phyloP scores from a whole-genome alignment of 2,329 filamentous ascomycete genomes.

The Penicillium sp. region DNA sequence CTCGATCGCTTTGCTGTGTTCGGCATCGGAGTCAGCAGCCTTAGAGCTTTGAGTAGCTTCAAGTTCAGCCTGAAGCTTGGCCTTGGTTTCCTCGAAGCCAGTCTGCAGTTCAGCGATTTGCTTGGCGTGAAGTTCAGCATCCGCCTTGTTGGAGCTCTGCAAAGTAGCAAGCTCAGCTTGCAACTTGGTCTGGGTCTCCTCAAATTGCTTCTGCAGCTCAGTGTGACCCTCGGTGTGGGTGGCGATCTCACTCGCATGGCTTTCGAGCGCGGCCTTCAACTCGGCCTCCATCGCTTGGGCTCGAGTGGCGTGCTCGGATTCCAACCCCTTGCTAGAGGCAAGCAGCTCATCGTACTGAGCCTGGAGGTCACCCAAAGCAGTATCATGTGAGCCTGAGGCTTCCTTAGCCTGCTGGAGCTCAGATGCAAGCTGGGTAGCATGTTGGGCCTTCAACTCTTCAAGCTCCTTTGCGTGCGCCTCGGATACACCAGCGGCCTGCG shows the following conservation, averaged over 20 bases:
- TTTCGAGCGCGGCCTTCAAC: conserved; percentile 27
- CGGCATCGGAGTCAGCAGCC: conserved; percentile 37
- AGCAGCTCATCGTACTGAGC: conserved; percentile 36
- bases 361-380: conserved; percentile 34
- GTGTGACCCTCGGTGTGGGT: conserved; percentile 31
- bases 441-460: conserved; percentile 36
- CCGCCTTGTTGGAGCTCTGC: conserved; percentile 30
- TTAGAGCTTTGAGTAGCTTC: conserved; percentile 37
- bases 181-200: conserved; percentile 30
- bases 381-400: conserved; percentile 32
- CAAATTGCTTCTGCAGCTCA: conserved; percentile 34
- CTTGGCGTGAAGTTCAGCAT: conserved; percentile 28
- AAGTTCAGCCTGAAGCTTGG: conserved; percentile 39
- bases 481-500: conserved; percentile 29
- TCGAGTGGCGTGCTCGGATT: conserved; percentile 33
- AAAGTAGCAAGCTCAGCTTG: conserved; percentile 32
- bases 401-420: conserved; percentile 38
- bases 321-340: conserved; percentile 29
- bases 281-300: conserved; percentile 31
- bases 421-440: conserved; percentile 27
- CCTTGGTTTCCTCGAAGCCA: conserved; percentile 32
- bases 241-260: conserved; percentile 30
- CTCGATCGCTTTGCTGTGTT: conserved; percentile 43
- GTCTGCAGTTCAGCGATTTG: conserved; percentile 39
- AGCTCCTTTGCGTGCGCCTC: conserved; percentile 38